Evolutionary conservation across 1,284 basidiomycete species (phyloP).

Genomic region (Apiotrichum sp.): DNA sequence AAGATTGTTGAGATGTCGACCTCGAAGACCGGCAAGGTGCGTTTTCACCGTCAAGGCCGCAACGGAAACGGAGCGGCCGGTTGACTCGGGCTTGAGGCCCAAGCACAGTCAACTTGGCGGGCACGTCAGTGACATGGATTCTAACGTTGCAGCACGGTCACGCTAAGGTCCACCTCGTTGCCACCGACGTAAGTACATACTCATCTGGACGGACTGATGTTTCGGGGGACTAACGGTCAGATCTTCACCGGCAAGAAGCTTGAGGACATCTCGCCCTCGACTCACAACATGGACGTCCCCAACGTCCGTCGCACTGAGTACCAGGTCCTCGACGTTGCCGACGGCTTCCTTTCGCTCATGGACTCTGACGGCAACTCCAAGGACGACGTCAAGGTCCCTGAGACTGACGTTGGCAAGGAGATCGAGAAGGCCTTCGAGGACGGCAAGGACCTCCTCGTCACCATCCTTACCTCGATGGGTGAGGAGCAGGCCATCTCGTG

Average conservation of each 20-base stretch:
- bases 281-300: conserved; percentile 78
- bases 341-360: conserved; percentile 93
- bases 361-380: conserved; percentile 73
- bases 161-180: conserved; percentile 98
- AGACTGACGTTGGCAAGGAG: conserved; percentile 70
- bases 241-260: conserved; percentile 95
- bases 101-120: too few species aligned
- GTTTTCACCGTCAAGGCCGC: not conserved
- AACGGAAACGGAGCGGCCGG: too few species aligned
- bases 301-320: conserved; percentile 88
- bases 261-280: conserved; percentile 96
- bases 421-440: conserved; percentile 72
- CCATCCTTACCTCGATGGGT: conserved; percentile 84
- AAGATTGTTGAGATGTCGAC: conserved; percentile 99
- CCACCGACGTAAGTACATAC: conserved; percentile 71
- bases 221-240: conserved; percentile 45
- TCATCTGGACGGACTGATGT: too few species aligned
- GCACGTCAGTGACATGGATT: too few species aligned
- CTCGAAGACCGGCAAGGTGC: conserved; percentile 67
- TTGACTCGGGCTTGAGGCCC: too few species aligned
- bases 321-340: conserved; percentile 83
- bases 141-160: conserved; percentile 68
- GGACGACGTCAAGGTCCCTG: conserved; percentile 94
- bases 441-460: conserved; percentile 75
- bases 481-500: conserved; percentile 70